Evolutionary conservation across 2,329 filamentous ascomycete species (phyloP), one percentile per base, ranked within the genome.

Genomic region (Colletotrichum endophyticum): DNA sequence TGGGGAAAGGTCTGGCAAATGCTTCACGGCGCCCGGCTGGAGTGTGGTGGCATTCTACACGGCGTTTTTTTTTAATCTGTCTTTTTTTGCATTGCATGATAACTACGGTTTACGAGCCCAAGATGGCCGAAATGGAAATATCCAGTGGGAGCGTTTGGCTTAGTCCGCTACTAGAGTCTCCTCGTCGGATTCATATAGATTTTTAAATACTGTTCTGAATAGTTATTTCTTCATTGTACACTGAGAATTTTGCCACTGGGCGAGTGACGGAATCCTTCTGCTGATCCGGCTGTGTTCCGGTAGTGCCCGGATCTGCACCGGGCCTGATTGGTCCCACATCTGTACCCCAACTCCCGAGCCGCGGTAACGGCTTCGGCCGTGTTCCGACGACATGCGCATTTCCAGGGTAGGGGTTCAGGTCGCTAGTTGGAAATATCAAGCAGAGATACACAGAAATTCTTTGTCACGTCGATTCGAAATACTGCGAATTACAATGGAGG

Each of bases 121-220:
- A 39, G 19, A 66, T 28, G 73, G 73, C 64, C 73, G 70, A 49
- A 64, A n/a, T 66, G 73, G 73, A 25, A 73, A 76, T 76, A 73
- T 73, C 73, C 73, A 69, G 63, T 64, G 63, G 73, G 70, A 73
- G 73, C 73, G 73, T 76, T 76, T 76, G 73, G 34, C 64, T 76
- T 76, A 15, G 39, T 63, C 25, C 22, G 34, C 16, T 68, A 67
- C 27, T 62, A 75, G 70, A 76, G 64, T 32, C 34, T 73, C 16
- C 69, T 62, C 39, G 56, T 28, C 32, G 44, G 64, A 57, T 66
- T 22, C 32, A 56, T 28, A 34, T 73, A 76, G 63, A 69, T 49
- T 49, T 64, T 32, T 8, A 15, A 36, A 59, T 5, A 57, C 27
- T 62, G 53, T 12, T 32, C 67, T 70, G 30, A 69, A 19, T 30